phyloP scores from a whole-genome alignment of 257 asterid genomes.

The Rehmannia glutinosa region DNA sequence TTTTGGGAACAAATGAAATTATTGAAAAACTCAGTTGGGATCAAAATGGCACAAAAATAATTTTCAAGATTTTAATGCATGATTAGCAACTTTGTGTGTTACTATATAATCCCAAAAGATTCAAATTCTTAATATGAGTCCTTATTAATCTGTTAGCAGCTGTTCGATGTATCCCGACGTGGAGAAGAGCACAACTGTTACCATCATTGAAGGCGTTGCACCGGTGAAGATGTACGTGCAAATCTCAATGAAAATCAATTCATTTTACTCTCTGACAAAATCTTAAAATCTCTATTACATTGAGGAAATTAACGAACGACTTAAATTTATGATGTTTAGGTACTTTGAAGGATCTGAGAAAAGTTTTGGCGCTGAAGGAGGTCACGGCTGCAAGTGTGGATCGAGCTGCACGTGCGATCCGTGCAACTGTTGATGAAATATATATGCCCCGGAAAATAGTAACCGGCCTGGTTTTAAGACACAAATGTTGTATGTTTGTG shows the following conservation, averaged over 20 bases:
- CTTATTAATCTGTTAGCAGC: slow-evolving; percentile 7
- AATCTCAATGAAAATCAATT: neutral
- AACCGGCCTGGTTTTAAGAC: too few relatives aligned
- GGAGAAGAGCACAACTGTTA: slow-evolving; percentile 31
- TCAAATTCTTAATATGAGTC: too few relatives aligned
- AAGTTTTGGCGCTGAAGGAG: slow-evolving; percentile 44
- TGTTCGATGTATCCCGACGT: slow-evolving; percentile 40
- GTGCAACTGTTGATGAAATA: slow-evolving; percentile 34
- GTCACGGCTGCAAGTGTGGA: slow-evolving; percentile 47
- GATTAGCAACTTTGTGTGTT: neutral
- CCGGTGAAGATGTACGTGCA: slow-evolving; percentile 28
- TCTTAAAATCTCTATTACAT: too few relatives aligned
- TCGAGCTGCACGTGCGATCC: slow-evolving; percentile 47
- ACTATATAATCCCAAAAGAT: neutral
- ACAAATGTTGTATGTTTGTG: too few relatives aligned
- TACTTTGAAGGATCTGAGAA: slow-evolving; percentile 29
- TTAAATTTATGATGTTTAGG: slow-evolving; percentile 6
- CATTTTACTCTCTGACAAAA: neutral
- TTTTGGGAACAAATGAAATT: too few relatives aligned
- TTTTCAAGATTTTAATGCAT: too few relatives aligned
- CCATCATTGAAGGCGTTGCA: slow-evolving; percentile 16
- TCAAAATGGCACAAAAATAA: too few relatives aligned
- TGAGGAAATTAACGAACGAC: neutral
- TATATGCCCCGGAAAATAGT: neutral
- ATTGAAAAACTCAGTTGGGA: too few relatives aligned